These are phyloP conservation scores for Scenedesmus sp. DNA, from an alignment of 163 green algal species.

Conservation along the genomic window DNA sequence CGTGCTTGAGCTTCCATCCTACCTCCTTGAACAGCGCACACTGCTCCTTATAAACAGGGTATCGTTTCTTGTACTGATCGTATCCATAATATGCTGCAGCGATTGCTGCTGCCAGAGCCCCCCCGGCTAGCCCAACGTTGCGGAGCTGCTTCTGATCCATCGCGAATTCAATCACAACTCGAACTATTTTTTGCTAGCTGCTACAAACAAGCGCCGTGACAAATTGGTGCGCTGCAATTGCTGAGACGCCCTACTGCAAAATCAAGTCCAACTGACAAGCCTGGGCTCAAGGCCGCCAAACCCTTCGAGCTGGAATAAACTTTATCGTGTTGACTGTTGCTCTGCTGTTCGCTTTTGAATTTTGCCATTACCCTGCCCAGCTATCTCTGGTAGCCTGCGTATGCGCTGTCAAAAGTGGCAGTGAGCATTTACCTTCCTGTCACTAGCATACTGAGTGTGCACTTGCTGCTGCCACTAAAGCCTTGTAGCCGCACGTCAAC, in stretches of 20 bases:
- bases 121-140: background rate
- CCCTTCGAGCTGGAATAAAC: background rate
- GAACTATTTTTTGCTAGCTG: background rate
- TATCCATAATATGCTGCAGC: conserved; percentile 44
- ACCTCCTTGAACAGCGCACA: conserved; percentile 40
- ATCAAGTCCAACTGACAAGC: background rate
- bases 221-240: background rate
- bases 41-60: conserved; percentile 45
- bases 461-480: too few species aligned
- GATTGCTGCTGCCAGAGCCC: conserved; percentile 6
- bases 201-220: background rate
- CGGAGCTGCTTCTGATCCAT: background rate
- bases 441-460: too few species aligned
- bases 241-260: background rate
- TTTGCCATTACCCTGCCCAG: background rate
- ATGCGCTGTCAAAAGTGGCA: too few species aligned
- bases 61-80: conserved; percentile 46
- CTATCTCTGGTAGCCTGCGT: background rate
- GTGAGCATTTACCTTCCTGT: too few species aligned
- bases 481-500: background rate
- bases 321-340: background rate
- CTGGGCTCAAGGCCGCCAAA: background rate
- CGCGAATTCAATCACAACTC: background rate
- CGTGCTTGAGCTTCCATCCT: conserved; percentile 14
- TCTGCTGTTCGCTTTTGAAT: background rate